A percentile compares a stretch with the other conserved stretches of the same genome.
These are phyloP conservation scores for Pythium phragmitis DNA, from an alignment of 352 stramenopile species.

Conservation along the genomic window DNA sequence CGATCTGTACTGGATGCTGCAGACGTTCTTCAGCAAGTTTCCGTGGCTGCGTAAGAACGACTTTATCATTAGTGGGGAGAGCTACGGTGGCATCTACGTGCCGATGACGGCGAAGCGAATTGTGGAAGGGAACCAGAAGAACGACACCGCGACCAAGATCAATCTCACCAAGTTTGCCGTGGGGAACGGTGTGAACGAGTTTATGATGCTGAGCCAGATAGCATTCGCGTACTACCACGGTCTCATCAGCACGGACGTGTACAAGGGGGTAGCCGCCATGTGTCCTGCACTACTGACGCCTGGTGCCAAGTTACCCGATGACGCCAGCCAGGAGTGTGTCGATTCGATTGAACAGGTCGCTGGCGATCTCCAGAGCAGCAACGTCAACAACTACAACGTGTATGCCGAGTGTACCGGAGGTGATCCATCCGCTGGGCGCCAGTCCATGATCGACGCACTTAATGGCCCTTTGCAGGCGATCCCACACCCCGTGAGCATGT, in stretches of 20 bases:
- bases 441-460: slow-evolving; percentile 11
- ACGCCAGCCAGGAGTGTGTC: slow-evolving; percentile 7
- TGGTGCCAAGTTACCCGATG: background rate
- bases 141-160: slow-evolving; percentile 33
- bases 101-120: slow-evolving; percentile 57
- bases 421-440: slow-evolving; percentile 14
- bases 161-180: slow-evolving; percentile 90
- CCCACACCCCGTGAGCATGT: slow-evolving; percentile 32
- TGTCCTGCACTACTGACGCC: slow-evolving; percentile 28
- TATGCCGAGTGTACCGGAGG: slow-evolving; percentile 21
- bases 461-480: slow-evolving; percentile 17
- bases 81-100: slow-evolving; percentile 83
- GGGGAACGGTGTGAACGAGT: slow-evolving; percentile 53
- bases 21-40: slow-evolving; percentile 77
- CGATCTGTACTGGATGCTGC: slow-evolving; percentile 57
- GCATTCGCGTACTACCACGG: slow-evolving; percentile 55
- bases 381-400: slow-evolving; percentile 36
- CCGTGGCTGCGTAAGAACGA: slow-evolving; percentile 69
- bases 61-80: slow-evolving; percentile 81
- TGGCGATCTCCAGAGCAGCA: background rate
- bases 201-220: slow-evolving; percentile 27
- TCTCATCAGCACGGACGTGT: slow-evolving; percentile 41
- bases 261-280: slow-evolving; percentile 29
- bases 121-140: slow-evolving; percentile 43
- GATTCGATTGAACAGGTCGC: slow-evolving; percentile 4